A percentile compares a stretch with the other conserved stretches of the same genome.
Evolutionary conservation across 1,139 yeast species (phyloP).

Genomic region (Sugiyamaella neomexicana): DNA sequence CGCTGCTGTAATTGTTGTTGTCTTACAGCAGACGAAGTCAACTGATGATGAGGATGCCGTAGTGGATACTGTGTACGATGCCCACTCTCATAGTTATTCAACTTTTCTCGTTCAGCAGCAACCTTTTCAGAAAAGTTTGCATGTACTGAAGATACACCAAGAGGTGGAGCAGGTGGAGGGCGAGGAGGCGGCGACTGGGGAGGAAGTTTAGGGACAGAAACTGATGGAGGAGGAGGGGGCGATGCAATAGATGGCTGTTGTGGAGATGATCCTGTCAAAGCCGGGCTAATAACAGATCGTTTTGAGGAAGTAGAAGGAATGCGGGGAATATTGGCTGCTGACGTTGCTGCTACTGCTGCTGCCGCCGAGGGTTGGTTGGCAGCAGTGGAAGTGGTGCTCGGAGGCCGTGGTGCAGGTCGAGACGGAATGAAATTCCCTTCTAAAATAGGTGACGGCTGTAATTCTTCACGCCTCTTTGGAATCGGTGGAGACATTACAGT

Average conservation of each 20-base stretch:
- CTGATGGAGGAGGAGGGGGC: constrained; percentile 16
- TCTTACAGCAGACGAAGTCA: constrained; percentile 8
- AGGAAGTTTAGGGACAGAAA: constrained; percentile 24
- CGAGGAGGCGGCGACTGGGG: constrained; percentile 41
- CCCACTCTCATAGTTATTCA: constrained; percentile 21
- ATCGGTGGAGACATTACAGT: neutral
- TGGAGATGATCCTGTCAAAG: constrained; percentile 4
- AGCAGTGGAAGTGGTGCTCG: constrained; percentile 27
- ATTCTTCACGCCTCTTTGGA: constrained; percentile 10
- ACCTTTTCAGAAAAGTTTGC: constrained; percentile 29
- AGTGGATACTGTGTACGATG: constrained; percentile 24
- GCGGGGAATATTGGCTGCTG: constrained; percentile 16
- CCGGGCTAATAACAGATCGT: neutral
- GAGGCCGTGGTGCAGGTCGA: constrained; percentile 36
- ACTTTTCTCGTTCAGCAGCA: constrained; percentile 25
- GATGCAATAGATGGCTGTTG: neutral
- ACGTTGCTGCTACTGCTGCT: constrained; percentile 6
- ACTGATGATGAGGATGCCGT: constrained; percentile 26
- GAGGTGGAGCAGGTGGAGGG: constrained; percentile 46
- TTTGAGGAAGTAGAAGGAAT: constrained; percentile 18
- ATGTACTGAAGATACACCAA: constrained; percentile 41
- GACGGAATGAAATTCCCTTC: constrained; percentile 30
- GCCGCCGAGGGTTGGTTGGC: constrained; percentile 20
- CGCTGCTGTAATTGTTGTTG: constrained; percentile 18
- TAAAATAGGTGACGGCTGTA: constrained; percentile 15